Conservation (phyloP, 1,284 basidiomycete species). For the Fomes fomentarius region DNA sequence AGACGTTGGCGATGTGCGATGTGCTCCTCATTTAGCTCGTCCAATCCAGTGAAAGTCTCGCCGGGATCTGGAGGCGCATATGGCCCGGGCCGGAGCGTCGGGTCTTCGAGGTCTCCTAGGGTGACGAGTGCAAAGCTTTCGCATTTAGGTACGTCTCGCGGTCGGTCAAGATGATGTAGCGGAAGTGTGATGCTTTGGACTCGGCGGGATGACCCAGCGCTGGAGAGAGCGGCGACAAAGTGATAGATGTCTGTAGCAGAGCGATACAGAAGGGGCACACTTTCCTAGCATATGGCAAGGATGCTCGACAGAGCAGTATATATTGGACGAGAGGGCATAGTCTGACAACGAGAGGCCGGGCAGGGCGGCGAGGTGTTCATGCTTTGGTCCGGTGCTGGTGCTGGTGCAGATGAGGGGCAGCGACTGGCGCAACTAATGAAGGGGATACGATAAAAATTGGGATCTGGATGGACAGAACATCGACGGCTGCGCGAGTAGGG, state of each 20-base stretch:
- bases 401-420: slow-evolving; percentile 2
- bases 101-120: slow-evolving; percentile 44
- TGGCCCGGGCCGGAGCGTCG: slow-evolving; percentile 32
- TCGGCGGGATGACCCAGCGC: slow-evolving; percentile 15
- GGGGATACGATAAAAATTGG: not conserved
- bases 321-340: slow-evolving; percentile 60
- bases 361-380: slow-evolving; percentile 52
- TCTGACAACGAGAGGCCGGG: slow-evolving; percentile 66
- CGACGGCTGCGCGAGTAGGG: slow-evolving; percentile 48
- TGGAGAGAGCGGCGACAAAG: slow-evolving; percentile 43
- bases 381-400: slow-evolving; percentile 8
- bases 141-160: slow-evolving; percentile 52
- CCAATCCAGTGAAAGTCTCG: slow-evolving; percentile 33
- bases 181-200: slow-evolving; percentile 61
- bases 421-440: not conserved
- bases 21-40: slow-evolving; percentile 65
- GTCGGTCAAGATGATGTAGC: slow-evolving; percentile 61
- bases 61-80: not conserved
- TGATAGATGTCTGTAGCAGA: slow-evolving; percentile 49
- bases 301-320: slow-evolving; percentile 51
- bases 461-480: slow-evolving; percentile 30
- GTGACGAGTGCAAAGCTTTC: slow-evolving; percentile 77
- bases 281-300: slow-evolving; percentile 57
- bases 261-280: slow-evolving; percentile 59
- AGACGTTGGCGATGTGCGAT: slow-evolving; percentile 55